phyloP scores from a whole-genome alignment of 177 flowering plant species.

The Vitis hybrid region DNA sequence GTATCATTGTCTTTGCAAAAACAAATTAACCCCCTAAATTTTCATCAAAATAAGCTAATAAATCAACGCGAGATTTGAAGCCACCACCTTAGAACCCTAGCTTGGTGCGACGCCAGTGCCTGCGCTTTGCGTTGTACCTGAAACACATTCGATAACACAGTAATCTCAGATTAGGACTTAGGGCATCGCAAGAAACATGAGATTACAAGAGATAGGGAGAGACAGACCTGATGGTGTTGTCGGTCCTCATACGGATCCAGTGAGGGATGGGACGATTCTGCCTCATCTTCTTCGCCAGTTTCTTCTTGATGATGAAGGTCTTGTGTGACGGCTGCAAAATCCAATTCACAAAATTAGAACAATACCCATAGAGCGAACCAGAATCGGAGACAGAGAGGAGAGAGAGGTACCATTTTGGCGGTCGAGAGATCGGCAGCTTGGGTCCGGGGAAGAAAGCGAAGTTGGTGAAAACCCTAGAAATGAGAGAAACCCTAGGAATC shows the following conservation, averaged over 20 bases:
- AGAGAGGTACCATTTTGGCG: slow-evolving; percentile 13
- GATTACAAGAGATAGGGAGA: background rate
- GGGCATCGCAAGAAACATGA: background rate
- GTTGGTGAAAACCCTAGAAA: too few relatives aligned
- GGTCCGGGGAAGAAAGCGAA: background rate
- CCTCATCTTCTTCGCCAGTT: slow-evolving; percentile 46
- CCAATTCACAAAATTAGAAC: background rate
- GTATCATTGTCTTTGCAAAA: too few relatives aligned
- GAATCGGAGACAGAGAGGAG: background rate
- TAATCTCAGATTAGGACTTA: background rate
- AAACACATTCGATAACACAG: background rate
- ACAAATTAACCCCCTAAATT: too few relatives aligned
- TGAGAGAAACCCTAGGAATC: background rate
- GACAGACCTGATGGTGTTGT: slow-evolving; percentile 38
- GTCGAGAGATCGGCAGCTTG: background rate
- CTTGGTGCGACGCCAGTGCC: slow-evolving; percentile 70
- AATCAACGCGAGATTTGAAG: background rate
- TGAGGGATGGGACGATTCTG: slow-evolving; percentile 48
- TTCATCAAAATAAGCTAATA: background rate
- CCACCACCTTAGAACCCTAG: slow-evolving; percentile 42
- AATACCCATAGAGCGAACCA: background rate
- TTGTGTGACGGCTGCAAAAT: slow-evolving; percentile 40
- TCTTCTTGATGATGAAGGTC: slow-evolving; percentile 42
- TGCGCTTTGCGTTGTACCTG: slow-evolving; percentile 65
- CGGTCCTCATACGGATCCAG: slow-evolving; percentile 47